Conservation (phyloP, 2,329 filamentous ascomycete genomes). For the Fusarium anthophilum region DNA sequence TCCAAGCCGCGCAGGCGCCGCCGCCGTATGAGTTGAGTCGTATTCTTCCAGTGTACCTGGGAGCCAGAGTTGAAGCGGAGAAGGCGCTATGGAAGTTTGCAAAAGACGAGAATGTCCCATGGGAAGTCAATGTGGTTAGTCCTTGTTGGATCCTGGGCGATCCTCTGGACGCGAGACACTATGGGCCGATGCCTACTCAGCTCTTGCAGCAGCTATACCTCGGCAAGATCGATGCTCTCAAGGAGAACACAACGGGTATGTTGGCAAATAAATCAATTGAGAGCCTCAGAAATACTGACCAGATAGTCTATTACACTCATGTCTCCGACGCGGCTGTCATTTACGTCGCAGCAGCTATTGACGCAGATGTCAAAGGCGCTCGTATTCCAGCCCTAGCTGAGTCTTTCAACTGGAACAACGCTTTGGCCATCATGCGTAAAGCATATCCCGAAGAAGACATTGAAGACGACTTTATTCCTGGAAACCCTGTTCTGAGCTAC, state of each 20-base stretch:
- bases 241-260: slow-evolving; percentile 21
- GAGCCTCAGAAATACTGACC: background rate
- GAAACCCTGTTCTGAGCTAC: slow-evolving; percentile 20
- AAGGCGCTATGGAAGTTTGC: slow-evolving; percentile 37
- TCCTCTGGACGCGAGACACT: slow-evolving; percentile 16
- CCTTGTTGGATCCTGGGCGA: slow-evolving; percentile 28
- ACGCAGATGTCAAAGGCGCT: slow-evolving; percentile 11
- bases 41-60: slow-evolving; percentile 9
- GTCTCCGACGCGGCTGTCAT: slow-evolving; percentile 32
- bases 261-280: rapidly evolving
- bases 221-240: slow-evolving; percentile 9
- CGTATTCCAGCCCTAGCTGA: slow-evolving; percentile 15
- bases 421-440: slow-evolving; percentile 12
- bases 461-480: slow-evolving; percentile 21
- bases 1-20: slow-evolving; percentile 20
- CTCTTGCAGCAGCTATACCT: slow-evolving; percentile 31
- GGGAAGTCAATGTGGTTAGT: slow-evolving; percentile 32
- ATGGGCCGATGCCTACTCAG: slow-evolving; percentile 26
- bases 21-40: slow-evolving; percentile 28
- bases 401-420: slow-evolving; percentile 35
- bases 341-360: slow-evolving; percentile 27
- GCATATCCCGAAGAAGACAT: slow-evolving; percentile 15
- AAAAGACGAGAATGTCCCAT: slow-evolving; percentile 20
- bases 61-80: slow-evolving; percentile 25
- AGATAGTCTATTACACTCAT: slow-evolving; percentile 33